These are phyloP conservation scores for Tulasnella sp. DNA, from an alignment of 768 basidiomycete genomes.

Conservation along the genomic window DNA sequence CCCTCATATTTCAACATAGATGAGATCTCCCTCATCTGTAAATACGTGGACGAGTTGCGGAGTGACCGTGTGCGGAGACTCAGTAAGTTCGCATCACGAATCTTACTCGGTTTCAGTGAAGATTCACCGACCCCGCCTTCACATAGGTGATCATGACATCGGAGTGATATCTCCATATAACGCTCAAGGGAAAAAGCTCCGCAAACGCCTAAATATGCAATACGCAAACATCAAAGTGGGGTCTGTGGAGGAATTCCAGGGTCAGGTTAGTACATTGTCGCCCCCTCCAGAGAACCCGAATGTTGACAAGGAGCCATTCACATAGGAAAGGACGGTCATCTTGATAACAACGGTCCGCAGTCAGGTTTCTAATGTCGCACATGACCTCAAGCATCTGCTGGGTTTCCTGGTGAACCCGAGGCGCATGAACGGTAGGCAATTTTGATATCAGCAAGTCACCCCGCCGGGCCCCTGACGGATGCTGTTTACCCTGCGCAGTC, in stretches of 20 bases:
- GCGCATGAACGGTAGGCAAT: conserved; percentile 19
- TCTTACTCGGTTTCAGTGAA: background rate
- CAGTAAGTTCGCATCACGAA: conserved; percentile 14
- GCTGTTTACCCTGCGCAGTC: conserved; percentile 7
- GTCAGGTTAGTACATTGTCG: conserved; percentile 34
- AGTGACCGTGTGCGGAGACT: conserved; percentile 34
- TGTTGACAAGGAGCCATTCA: conserved; percentile 42
- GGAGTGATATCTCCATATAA: conserved; percentile 62
- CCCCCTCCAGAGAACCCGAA: conserved; percentile 44
- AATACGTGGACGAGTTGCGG: conserved; percentile 42
- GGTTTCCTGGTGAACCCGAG: conserved; percentile 24
- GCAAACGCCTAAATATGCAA: conserved; percentile 31
- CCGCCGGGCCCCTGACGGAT: conserved; percentile 48
- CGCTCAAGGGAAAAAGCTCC: conserved; percentile 53
- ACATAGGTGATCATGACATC: conserved; percentile 44
- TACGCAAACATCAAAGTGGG: conserved; percentile 51
- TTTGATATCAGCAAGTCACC: conserved; percentile 40
- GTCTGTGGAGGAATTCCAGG: conserved; percentile 65
- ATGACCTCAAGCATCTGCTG: conserved; percentile 9
- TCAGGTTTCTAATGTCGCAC: background rate
- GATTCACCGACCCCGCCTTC: conserved; percentile 34
- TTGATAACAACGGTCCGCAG: conserved; percentile 14
- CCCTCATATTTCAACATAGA: conserved; percentile 70
- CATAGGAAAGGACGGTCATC: conserved; percentile 16
- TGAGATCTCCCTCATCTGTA: conserved; percentile 52